Conservation (phyloP, 306 rosid genomes). For the Elaeagnus macrophylla region DNA sequence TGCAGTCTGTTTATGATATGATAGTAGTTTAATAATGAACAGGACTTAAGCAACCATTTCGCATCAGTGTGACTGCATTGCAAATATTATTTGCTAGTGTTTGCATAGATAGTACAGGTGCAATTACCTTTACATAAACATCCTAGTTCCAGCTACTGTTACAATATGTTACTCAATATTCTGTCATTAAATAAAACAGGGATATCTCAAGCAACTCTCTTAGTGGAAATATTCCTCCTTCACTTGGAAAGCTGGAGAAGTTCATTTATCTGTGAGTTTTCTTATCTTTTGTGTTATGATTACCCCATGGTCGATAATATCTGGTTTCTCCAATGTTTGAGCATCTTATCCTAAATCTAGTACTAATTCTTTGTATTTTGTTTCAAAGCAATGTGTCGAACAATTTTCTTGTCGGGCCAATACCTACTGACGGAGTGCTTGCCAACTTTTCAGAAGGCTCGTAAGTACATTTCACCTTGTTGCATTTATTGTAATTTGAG, state of each 20-base stretch:
- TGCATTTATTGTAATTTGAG: constrained; percentile 11
- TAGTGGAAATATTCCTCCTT: constrained; percentile 68
- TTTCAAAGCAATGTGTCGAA: constrained; percentile 69
- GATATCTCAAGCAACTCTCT: constrained; percentile 89
- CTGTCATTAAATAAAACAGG: constrained; percentile 37
- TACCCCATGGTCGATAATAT: neutral
- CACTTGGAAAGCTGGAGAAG: constrained; percentile 70
- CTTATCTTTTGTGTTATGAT: constrained; percentile 16
- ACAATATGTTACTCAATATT: constrained; percentile 15
- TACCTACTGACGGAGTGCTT: constrained; percentile 84
- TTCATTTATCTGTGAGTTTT: constrained; percentile 57
- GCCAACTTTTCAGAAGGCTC: constrained; percentile 61
- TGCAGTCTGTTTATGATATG: no score
- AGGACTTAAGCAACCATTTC: no score
- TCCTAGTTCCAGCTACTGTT: constrained; percentile 8
- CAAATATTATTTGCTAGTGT: no score
- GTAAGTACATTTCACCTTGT: constrained; percentile 44
- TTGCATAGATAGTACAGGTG: no score
- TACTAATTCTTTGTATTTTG: constrained; percentile 11
- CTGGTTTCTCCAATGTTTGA: neutral
- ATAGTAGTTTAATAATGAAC: no score
- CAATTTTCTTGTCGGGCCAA: constrained; percentile 85
- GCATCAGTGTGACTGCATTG: no score
- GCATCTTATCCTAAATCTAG: neutral
- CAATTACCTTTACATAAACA: neutral